Evolutionary conservation across 164 flowering plant species (phyloP), one percentile per base, ranked within the genome.

Genomic region (Protea cynaroides): DNA sequence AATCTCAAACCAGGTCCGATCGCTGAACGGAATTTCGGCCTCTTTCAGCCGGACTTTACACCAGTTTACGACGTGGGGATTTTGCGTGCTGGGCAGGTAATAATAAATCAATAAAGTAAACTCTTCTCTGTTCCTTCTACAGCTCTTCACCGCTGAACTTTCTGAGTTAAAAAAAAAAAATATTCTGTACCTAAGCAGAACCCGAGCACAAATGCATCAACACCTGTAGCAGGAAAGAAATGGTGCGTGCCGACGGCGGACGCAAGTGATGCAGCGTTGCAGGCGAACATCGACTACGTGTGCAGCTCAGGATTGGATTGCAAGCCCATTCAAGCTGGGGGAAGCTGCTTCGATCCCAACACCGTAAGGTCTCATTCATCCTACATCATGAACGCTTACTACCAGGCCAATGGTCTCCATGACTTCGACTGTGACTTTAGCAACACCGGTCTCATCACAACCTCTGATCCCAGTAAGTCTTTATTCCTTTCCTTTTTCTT

Each of bases 21-120:
- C 15, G 79, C 90, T 10, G 98, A 93, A 77, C 70, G 75, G 66
- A 93, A 87, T 19, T 93, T 84, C 75, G 98, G 98, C 49, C 71
- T 93, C 65, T 93, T 93, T 62, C 71, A 72, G 18, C 86, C 96
- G 19, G 94, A 93, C 65, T 61, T 93, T 7, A 72, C 79, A 14
- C 94, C 94, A 65, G 94, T 90, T 59, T 93, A 93, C 56, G 86
- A 90, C 63, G 79, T 81, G 21, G 97, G 97, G 15, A 34, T 90
- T 24, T 11, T 86, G 73, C 81, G 76, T 0, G 68, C 65, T 2
- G 47, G 56, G 17, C 74, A 66, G 83, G 90, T 79, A 64, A 44
- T 12, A 29, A 29, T 29, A 2, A 29, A 29, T 29, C 5, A 29
- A 29, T 29, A 29, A n/a, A n/a, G n/a, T n/a, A n/a, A n/a, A n/a